Conservation (phyloP, 306 rosid genomes). For the Sicyos edulis region DNA sequence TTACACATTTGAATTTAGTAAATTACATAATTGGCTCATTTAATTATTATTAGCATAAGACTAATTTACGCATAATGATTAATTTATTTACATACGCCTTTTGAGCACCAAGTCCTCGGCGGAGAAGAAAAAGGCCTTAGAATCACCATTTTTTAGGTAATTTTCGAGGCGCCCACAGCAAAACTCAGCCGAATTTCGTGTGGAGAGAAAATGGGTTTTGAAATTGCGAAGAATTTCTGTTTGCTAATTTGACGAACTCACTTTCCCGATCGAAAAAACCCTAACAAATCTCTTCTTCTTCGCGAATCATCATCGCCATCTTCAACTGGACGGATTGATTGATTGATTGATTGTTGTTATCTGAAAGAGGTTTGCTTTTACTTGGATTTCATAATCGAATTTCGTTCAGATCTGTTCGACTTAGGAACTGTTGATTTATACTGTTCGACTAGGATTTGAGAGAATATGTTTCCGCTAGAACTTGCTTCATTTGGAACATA, state of each 20-base stretch:
- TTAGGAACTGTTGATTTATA: background rate
- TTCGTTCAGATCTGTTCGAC: slow-evolving; percentile 11
- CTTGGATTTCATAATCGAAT: slow-evolving; percentile 15
- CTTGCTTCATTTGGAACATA: background rate
- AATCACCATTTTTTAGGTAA: slow-evolving; percentile 7
- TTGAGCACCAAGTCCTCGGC: slow-evolving; percentile 3
- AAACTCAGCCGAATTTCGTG: slow-evolving; percentile 7
- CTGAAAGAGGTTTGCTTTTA: slow-evolving; percentile 7
- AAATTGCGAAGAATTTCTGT: slow-evolving; percentile 6
- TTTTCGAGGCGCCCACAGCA: background rate
- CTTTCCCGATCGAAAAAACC: background rate
- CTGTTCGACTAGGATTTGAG: background rate
- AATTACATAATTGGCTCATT: background rate
- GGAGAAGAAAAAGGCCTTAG: background rate
- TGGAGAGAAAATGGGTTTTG: background rate
- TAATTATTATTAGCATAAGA: background rate
- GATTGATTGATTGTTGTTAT: background rate
- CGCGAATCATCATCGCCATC: background rate
- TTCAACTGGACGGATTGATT: background rate
- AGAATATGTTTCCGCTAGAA: background rate
- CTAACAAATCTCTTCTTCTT: background rate
- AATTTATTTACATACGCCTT: background rate
- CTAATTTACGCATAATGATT: background rate
- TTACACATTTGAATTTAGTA: too few relatives aligned
- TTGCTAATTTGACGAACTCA: background rate